Evolutionary conservation across 2,329 filamentous ascomycete species (phyloP), one percentile per base, ranked within the genome.

Genomic region (Beauveria sp.): DNA sequence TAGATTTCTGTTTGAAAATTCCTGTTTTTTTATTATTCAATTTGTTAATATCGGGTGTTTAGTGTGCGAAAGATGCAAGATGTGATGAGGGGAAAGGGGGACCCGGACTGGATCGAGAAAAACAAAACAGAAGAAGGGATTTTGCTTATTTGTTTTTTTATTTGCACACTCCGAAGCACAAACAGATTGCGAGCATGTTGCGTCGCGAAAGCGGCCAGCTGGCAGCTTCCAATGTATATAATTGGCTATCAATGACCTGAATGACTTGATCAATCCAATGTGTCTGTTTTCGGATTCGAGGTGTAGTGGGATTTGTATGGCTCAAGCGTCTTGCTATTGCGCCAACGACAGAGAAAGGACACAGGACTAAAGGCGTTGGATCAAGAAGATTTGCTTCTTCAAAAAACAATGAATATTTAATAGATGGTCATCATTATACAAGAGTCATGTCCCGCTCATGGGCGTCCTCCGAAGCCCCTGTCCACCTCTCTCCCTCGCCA

Each of bases 381-480:
- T 10, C 30, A 16, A 16, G 3, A 55, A 44, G 22, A 26, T 48
- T 18, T 57, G 28, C 28, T 30, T 48, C 20, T 16, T 41, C 2
- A 47, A 24, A 34, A 48, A 51, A 51, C 28, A 40, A 18, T 48
- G 41, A 20, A 43, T 48, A 14, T 26, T 51, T 26, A 16, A 46
- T 46, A 59, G 20, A 52, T 59, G 40, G 18, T 46, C 54, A 52
- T 58, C 48, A 47, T 30, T 43, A 41, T 37, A 59, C 40, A 58
- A 34, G 55, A 44, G 34, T 37, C 34, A 16, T 37, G 14, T 37
- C 34, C 34, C 14, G 34, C 34, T 37, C 14, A 6, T 37, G 12
- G 34, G 34, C 34, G 14, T 37, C 34, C 2, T 37, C 16, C 5
- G 34, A 37, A 37, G 34, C 34, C 34, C 5, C 12, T 16, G 12